A percentile compares a stretch with the other conserved stretches of the same genome.
Conservation (phyloP, 2,329 filamentous ascomycete species). For the Bertia moriformis region DNA sequence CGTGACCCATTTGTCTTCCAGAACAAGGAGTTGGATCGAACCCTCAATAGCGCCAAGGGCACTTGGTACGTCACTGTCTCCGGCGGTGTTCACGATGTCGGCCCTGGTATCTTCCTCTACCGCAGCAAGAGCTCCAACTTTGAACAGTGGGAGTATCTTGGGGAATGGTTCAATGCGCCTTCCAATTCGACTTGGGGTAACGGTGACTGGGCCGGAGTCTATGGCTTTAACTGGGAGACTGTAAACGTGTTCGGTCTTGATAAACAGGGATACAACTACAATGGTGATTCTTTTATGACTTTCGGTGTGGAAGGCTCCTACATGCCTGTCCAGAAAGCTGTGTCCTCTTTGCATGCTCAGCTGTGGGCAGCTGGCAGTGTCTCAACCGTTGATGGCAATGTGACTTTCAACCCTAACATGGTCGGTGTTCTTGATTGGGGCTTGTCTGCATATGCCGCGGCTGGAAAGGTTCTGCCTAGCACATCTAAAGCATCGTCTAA, state of each 20-base stretch:
- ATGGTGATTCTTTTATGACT: no score
- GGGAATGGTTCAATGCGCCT: conserved; percentile 23
- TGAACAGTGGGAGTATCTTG: conserved; percentile 19
- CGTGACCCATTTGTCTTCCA: conserved; percentile 26
- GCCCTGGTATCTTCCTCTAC: conserved; percentile 22
- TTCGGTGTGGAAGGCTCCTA: no score
- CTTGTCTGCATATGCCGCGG: no score
- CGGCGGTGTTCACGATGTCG: conserved; percentile 20
- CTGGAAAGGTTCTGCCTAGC: no score
- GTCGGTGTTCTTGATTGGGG: no score
- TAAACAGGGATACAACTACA: no score
- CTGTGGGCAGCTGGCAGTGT: no score
- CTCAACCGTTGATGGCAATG: no score
- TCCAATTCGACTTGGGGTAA: conserved; percentile 18
- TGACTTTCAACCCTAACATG: no score
- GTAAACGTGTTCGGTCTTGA: conserved; percentile 24
- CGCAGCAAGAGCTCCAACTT: conserved; percentile 18
- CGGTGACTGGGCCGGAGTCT: conserved; percentile 18
- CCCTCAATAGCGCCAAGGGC: conserved; percentile 15
- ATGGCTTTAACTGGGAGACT: conserved; percentile 29
- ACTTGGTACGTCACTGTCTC: conserved; percentile 23
- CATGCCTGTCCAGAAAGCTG: no score
- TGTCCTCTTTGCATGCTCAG: no score
- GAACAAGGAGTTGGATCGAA: conserved; percentile 16
- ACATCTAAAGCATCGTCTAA: no score